Conservation (phyloP, 2,329 filamentous ascomycete genomes). For the Incumbomyces delicatus region DNA sequence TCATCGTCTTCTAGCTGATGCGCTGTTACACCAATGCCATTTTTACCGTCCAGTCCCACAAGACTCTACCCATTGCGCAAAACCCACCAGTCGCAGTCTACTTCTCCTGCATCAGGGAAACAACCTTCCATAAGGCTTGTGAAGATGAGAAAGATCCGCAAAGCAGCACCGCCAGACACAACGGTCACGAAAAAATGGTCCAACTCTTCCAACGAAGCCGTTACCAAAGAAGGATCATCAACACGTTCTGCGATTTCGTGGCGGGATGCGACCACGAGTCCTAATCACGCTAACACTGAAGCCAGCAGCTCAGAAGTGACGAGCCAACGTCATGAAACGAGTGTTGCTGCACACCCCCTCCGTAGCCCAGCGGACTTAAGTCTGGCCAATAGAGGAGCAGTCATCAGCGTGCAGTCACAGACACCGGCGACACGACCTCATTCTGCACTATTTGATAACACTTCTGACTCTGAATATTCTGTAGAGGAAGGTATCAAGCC, state of each 20-base stretch:
- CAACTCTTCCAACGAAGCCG: too few species aligned
- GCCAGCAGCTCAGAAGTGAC: too few species aligned
- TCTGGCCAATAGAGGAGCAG: too few species aligned
- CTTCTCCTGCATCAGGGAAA: background rate
- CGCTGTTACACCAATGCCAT: background rate
- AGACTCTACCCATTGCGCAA: background rate
- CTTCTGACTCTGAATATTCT: constrained; percentile 13
- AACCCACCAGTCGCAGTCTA: background rate
- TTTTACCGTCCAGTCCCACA: constrained; percentile 5
- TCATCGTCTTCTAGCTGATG: background rate
- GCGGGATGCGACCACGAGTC: too few species aligned
- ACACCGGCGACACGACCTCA: background rate
- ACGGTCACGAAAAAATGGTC: too few species aligned
- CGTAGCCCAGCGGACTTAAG: too few species aligned
- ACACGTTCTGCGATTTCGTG: too few species aligned
- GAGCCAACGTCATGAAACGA: too few species aligned
- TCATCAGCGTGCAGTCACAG: too few species aligned
- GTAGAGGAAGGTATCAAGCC: constrained; percentile 11
- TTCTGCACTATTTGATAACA: background rate
- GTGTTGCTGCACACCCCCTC: too few species aligned
- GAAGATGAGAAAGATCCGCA: background rate
- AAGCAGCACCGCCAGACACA: background rate
- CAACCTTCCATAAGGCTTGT: background rate
- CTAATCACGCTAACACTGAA: too few species aligned
- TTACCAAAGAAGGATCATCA: too few species aligned